A percentile compares a stretch with the other conserved stretches of the same genome.
Evolutionary conservation across 495 filamentous ascomycete species (phyloP).

Genomic region (Rusavskia elegans): DNA sequence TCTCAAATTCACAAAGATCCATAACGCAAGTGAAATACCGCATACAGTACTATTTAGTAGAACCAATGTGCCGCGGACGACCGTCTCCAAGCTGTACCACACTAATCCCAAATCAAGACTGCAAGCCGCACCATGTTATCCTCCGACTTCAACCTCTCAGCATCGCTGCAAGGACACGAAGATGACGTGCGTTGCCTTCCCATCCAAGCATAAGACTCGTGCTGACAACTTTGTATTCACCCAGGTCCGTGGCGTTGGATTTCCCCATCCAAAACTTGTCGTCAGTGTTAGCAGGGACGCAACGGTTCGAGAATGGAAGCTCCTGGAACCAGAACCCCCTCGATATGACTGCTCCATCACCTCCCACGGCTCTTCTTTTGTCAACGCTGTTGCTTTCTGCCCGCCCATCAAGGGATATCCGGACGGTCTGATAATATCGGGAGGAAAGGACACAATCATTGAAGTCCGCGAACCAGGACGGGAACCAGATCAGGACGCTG

Average conservation of each 20-base stretch:
- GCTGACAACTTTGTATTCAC: too few species aligned
- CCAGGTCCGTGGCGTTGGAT: constrained; percentile 79
- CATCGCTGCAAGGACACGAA: constrained; percentile 62
- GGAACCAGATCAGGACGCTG: constrained; percentile 55
- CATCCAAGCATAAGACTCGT: not conserved
- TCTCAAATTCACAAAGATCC: too few species aligned
- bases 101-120: not conserved
- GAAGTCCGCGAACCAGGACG: constrained; percentile 62
- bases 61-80: too few species aligned
- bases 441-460: constrained; percentile 81
- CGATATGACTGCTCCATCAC: constrained; percentile 60
- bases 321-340: constrained; percentile 45
- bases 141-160: constrained; percentile 65
- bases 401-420: constrained; percentile 52
- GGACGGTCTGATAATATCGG: constrained; percentile 72
- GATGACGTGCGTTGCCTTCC: constrained; percentile 51
- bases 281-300: constrained; percentile 82
- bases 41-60: too few species aligned
- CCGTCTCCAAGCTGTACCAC: too few species aligned
- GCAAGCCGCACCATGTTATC: constrained; percentile 28
- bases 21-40: too few species aligned
- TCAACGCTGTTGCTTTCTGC: constrained; percentile 70
- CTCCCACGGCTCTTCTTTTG: constrained; percentile 60
- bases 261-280: constrained; percentile 54
- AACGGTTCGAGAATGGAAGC: constrained; percentile 78